phyloP scores from a whole-genome alignment of 2,329 filamentous ascomycete genomes.

The Microdochium paspali region DNA sequence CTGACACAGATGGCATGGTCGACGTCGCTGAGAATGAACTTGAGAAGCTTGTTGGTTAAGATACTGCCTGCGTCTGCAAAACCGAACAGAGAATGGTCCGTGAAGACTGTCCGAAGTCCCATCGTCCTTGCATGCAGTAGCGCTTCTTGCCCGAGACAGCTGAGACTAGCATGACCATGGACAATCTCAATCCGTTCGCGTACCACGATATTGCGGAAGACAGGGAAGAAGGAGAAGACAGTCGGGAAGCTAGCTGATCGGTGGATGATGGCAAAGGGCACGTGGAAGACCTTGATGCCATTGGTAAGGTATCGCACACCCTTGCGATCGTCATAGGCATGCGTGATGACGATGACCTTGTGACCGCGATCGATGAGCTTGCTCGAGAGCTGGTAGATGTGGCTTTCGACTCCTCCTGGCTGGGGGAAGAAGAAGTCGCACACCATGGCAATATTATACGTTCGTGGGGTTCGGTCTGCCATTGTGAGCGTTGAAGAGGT shows the following conservation, averaged over 20 bases:
- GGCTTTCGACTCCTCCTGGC: constrained; percentile 90
- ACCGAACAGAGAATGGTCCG: constrained; percentile 93
- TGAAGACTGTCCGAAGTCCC: constrained; percentile 92
- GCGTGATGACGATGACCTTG: constrained; percentile 96
- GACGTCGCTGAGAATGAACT: constrained; percentile 92
- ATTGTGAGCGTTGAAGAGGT: constrained; percentile 21
- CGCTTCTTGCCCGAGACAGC: constrained; percentile 87
- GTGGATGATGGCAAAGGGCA: constrained; percentile 93
- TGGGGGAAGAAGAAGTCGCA: constrained; percentile 99
- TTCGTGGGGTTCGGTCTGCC: constrained; percentile 32
- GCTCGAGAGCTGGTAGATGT: constrained; percentile 94
- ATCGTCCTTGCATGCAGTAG: constrained; percentile 93
- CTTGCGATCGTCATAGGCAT: constrained; percentile 83
- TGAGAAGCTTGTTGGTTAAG: constrained; percentile 91
- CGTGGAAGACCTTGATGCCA: constrained; percentile 95
- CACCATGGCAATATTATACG: constrained; percentile 77
- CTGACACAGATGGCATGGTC: constrained; percentile 98
- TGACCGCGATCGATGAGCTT: constrained; percentile 97
- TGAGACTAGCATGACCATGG: constrained; percentile 91
- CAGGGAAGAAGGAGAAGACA: constrained; percentile 95
- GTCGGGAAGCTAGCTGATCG: constrained; percentile 90
- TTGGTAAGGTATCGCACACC: constrained; percentile 95
- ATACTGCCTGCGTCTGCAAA: constrained; percentile 96
- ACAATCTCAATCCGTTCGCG: constrained; percentile 94
- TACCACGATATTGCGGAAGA: constrained; percentile 94